phyloP scores from a whole-genome alignment of 805 yeast species.

The Kuraishia piskuri region DNA sequence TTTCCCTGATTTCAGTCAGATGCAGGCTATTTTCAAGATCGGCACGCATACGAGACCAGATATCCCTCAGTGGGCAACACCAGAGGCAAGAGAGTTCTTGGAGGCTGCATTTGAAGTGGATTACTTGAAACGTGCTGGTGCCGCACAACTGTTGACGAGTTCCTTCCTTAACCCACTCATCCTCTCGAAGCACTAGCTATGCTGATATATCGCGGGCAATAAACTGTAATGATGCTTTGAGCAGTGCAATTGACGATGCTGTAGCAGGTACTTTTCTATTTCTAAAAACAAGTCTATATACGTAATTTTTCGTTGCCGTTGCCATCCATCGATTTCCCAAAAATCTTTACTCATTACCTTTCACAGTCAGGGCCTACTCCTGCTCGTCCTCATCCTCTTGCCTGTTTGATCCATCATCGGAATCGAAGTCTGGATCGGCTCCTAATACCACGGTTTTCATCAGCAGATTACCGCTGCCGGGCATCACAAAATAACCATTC shows the following conservation, averaged over 20 bases:
- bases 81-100: constrained; percentile 61
- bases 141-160: constrained; percentile 58
- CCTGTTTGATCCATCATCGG: background rate
- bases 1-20: constrained; percentile 87
- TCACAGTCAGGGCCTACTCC: too few relatives aligned
- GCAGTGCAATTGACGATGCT: too few relatives aligned
- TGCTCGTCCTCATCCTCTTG: background rate
- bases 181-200: background rate
- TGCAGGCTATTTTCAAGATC: constrained; percentile 94
- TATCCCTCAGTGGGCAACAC: constrained; percentile 66
- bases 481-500: constrained; percentile 14
- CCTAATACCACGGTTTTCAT: constrained; percentile 3
- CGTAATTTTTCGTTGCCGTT: too few relatives aligned
- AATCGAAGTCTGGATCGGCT: background rate
- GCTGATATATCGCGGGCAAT: background rate
- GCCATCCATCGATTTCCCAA: too few relatives aligned
- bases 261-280: too few relatives aligned
- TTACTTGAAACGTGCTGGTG: constrained; percentile 63
- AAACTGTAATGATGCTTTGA: background rate
- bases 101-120: constrained; percentile 65
- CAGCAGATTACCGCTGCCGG: constrained; percentile 13
- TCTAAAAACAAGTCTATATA: too few relatives aligned
- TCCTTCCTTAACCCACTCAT: constrained; percentile 36
- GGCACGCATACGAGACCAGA: constrained; percentile 82
- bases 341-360: too few relatives aligned